Evolutionary conservation across 1,284 basidiomycete genomes (phyloP).

Genomic region (Naganishia albida): DNA sequence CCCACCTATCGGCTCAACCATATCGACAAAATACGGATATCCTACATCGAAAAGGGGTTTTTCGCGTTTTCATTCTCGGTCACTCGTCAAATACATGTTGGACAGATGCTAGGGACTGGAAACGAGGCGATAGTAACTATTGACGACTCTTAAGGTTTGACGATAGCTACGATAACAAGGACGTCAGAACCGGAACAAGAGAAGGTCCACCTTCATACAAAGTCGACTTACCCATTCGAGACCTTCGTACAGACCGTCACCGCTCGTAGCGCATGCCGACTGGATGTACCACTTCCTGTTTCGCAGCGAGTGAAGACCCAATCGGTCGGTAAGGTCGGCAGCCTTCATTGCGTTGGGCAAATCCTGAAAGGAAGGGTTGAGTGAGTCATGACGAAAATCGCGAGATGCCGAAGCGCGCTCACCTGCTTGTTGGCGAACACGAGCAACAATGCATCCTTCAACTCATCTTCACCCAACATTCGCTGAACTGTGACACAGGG

Average conservation of each 20-base stretch:
- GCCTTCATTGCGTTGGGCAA: slow-evolving; percentile 99
- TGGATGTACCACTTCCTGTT: slow-evolving; percentile 99
- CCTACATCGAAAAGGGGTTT: slow-evolving; percentile 12
- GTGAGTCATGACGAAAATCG: background rate
- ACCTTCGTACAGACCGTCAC: slow-evolving; percentile 99
- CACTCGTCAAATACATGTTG: slow-evolving; percentile 16
- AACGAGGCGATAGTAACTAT: slow-evolving; percentile 7
- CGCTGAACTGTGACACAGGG: slow-evolving; percentile 66
- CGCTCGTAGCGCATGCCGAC: slow-evolving; percentile 97
- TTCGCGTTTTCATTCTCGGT: slow-evolving; percentile 20
- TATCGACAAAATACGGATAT: slow-evolving; percentile 24
- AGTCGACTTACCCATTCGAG: slow-evolving; percentile 72
- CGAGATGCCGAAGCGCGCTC: slow-evolving; percentile 30
- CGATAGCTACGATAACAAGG: slow-evolving; percentile 45
- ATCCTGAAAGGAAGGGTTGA: slow-evolving; percentile 59
- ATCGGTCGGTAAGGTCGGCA: slow-evolving; percentile 99
- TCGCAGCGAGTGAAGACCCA: slow-evolving; percentile 69
- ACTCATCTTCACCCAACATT: slow-evolving; percentile 99
- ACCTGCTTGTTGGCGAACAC: slow-evolving; percentile 98
- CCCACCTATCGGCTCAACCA: background rate
- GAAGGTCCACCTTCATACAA: background rate
- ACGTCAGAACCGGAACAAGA: background rate
- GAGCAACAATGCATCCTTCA: slow-evolving; percentile 95
- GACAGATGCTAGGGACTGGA: background rate
- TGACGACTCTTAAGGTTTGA: slow-evolving; percentile 55